Evolutionary conservation across 345 rosid species (phyloP).

Genomic region (Populus simonii): DNA sequence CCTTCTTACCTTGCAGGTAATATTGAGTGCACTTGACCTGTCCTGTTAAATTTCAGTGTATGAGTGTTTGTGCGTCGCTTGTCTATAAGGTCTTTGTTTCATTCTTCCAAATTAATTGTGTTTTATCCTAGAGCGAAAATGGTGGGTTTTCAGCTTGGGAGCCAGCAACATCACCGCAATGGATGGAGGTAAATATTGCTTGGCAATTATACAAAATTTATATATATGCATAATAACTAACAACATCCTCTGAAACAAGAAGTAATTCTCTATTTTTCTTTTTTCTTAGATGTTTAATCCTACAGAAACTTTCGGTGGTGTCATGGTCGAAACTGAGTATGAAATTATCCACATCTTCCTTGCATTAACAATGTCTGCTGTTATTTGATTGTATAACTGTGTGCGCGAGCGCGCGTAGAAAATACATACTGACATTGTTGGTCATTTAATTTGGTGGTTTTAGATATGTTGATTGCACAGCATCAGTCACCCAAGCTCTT

Average conservation of each 20-base stretch:
- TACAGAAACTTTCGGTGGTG: slow-evolving; percentile 8
- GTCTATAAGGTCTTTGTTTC: no score
- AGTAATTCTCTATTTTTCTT: no score
- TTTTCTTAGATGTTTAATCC: slow-evolving; percentile 11
- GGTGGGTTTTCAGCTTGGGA: slow-evolving; percentile 24
- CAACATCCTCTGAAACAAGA: no score
- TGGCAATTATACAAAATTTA: no score
- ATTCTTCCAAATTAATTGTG: no score
- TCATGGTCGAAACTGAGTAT: slow-evolving; percentile 14
- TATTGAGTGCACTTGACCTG: neutral
- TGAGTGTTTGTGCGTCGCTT: no score
- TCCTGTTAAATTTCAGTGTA: no score
- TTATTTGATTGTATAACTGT: no score
- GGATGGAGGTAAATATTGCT: slow-evolving; percentile 13
- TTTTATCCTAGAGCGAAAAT: slow-evolving; percentile 4
- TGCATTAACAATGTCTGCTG: no score
- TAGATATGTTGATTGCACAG: slow-evolving; percentile 13
- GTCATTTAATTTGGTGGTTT: neutral
- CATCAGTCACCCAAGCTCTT: neutral
- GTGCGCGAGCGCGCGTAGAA: no score
- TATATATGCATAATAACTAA: no score
- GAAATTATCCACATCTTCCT: neutral
- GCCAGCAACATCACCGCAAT: slow-evolving; percentile 6
- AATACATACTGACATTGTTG: neutral
- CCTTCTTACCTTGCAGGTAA: slow-evolving; percentile 18